Base-by-base conservation (phyloP, 2,329 filamentous ascomycete genomes). In the Fulvia fulva region DNA sequence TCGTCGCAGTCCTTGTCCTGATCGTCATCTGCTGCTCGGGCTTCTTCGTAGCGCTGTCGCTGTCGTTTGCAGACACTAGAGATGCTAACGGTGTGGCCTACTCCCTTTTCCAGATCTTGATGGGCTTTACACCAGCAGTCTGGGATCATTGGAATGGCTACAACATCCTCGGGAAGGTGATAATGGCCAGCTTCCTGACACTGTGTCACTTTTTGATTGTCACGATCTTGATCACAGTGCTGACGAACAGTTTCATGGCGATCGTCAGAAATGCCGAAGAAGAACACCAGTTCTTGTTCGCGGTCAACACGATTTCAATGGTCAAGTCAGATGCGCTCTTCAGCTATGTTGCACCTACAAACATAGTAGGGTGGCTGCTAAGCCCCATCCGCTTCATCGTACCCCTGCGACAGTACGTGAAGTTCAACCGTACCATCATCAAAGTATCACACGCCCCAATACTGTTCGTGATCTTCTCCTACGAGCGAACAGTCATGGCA, bases 271-370 rank as follows among this genome's bases (percentile, higher is more conserved):
- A 97, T 70, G 91, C 92, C 7, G 90, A 91, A 55, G 89, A 97
- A 72, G 93, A 97, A 74, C 92, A 97, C 67, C 85, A 87, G 64
- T 97, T 96, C 71, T 76, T 97, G 2, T 97, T 97, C 70, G 93
- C 93, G 0, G 91, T 97, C 73, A 97, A 97, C 71, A 95, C 93
- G 4, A 96, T 97, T 51, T 95, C 91, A 4, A 95, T 96, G 90
- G 93, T 97, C 64, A 97, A 97, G 74, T 96, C 94, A n/a, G 93
- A 97, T 72, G 89, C 91, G 0, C 79, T 97, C 0, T 97, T 97
- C 78, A 95, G 91, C 3, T 97, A 97, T 71, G 84, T 97, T 60
- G 89, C 93, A 1, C 93, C 93, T 0, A 88, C 89, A 14, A 97
- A 97, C 70, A 88, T 97, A 28, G 83, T 97, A 62, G 92, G 90